A percentile compares a stretch with the other conserved stretches of the same genome.
Conservation (phyloP, 2,329 filamentous ascomycete genomes). For the Amylocarpus encephaloides region DNA sequence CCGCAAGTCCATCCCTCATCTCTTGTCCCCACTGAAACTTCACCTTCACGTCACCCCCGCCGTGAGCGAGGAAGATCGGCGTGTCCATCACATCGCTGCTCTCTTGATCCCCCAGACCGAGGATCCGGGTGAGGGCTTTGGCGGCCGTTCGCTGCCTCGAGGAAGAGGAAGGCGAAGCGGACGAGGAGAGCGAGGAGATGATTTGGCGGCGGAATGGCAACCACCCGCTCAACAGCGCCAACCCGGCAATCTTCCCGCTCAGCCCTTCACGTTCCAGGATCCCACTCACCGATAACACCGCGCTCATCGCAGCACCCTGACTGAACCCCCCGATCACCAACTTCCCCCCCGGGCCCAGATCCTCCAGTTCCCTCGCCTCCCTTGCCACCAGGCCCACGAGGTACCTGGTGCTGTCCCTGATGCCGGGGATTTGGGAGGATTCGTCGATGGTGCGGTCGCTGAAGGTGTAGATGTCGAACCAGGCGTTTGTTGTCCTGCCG, state of each 20-base stretch:
- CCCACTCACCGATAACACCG: conserved; percentile 18
- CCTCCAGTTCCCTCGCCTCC: conserved; percentile 7
- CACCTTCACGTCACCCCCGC: conserved; percentile 19
- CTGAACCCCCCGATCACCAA: conserved; percentile 20
- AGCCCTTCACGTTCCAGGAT: conserved; percentile 3
- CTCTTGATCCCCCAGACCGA: conserved; percentile 1
- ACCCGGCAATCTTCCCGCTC: conserved; percentile 5
- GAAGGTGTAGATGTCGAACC: conserved; percentile 27
- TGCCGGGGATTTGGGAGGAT: conserved; percentile 2
- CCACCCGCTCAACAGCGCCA: conserved; percentile 25
- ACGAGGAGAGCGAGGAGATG: background rate
- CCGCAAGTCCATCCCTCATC: background rate
- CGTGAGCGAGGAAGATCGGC: conserved; percentile 16
- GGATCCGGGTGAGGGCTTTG: background rate
- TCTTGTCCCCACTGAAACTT: background rate
- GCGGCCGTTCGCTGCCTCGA: background rate
- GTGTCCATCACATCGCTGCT: background rate
- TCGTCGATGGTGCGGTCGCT: conserved; percentile 20
- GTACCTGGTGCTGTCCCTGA: conserved; percentile 14
- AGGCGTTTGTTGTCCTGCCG: conserved; percentile 20
- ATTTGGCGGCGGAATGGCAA: conserved; percentile 21
- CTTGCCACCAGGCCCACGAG: conserved; percentile 8
- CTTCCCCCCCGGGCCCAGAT: background rate
- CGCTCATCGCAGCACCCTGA: conserved; percentile 21
- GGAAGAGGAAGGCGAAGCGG: background rate